A percentile compares a stretch with the other conserved stretches of the same genome.
Evolutionary conservation across 2,329 filamentous ascomycete species (phyloP).

Genomic region (Fusarium buharicum): DNA sequence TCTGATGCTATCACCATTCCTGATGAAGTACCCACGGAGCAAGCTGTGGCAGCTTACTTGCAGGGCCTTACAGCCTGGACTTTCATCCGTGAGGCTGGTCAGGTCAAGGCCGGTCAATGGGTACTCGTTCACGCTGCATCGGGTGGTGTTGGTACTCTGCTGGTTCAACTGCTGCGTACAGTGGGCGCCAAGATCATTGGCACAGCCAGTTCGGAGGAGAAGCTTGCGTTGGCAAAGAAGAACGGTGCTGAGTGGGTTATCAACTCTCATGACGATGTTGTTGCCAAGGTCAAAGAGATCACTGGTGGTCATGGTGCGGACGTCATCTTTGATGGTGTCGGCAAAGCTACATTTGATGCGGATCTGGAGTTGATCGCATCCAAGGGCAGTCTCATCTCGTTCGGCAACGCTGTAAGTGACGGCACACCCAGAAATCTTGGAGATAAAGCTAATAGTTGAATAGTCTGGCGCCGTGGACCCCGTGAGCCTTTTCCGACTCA

Average conservation of each 20-base stretch:
- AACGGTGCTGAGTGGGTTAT: slow-evolving; percentile 78
- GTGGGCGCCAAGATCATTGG: slow-evolving; percentile 83
- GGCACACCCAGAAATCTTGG: too few relatives aligned
- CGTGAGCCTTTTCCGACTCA: slow-evolving; percentile 64
- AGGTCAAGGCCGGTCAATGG: slow-evolving; percentile 82
- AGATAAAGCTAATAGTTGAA: slow-evolving; percentile 15
- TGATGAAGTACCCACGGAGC: slow-evolving; percentile 65
- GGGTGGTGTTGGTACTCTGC: slow-evolving; percentile 79
- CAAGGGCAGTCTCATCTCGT: slow-evolving; percentile 81
- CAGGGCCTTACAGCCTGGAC: slow-evolving; percentile 87
- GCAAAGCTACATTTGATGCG: slow-evolving; percentile 84
- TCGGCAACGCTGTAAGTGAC: slow-evolving; percentile 77
- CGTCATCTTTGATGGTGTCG: slow-evolving; percentile 87
- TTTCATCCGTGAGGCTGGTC: slow-evolving; percentile 78
- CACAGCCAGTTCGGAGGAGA: slow-evolving; percentile 78
- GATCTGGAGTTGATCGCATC: slow-evolving; percentile 77
- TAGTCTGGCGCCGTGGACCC: slow-evolving; percentile 79
- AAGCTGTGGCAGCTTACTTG: slow-evolving; percentile 75
- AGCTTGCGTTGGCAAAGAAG: slow-evolving; percentile 73
- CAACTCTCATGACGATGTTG: slow-evolving; percentile 72
- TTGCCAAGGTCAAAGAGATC: slow-evolving; percentile 70
- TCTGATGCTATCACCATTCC: slow-evolving; percentile 71
- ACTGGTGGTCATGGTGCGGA: slow-evolving; percentile 78
- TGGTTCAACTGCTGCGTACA: slow-evolving; percentile 77
- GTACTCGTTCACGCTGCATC: slow-evolving; percentile 87